Evolutionary conservation across 306 rosid genomes (phyloP).

Genomic region (Acacia melanoxylon): DNA sequence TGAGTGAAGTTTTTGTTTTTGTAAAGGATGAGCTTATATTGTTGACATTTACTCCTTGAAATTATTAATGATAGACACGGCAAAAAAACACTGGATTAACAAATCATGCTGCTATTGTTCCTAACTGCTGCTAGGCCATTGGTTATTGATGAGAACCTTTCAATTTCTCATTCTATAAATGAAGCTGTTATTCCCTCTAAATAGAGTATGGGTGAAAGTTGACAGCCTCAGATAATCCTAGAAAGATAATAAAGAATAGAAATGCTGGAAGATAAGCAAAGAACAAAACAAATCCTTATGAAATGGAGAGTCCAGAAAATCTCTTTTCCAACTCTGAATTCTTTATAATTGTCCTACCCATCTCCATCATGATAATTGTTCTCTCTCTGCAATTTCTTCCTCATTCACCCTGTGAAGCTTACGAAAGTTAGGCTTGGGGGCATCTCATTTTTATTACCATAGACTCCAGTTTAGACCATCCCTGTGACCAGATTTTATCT

Average conservation of each 20-base stretch:
- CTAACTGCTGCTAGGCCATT: constrained; percentile 19
- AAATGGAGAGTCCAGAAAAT: not conserved
- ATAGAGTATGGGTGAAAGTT: not conserved
- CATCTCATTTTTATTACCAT: not conserved
- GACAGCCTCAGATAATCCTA: not conserved
- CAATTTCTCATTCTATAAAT: not conserved
- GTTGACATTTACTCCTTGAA: constrained; percentile 28
- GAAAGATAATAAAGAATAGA: not conserved
- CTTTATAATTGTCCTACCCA: not conserved
- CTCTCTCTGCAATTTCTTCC: not conserved
- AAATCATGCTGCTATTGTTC: constrained; percentile 17
- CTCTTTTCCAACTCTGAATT: not conserved
- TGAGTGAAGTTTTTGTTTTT: not conserved
- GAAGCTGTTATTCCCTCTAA: not conserved
- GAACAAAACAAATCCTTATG: not conserved
- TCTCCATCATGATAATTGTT: not conserved
- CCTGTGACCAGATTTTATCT: not conserved
- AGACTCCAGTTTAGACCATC: not conserved
- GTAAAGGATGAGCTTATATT: not conserved
- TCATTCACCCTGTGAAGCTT: not conserved
- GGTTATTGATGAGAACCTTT: not conserved
- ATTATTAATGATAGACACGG: constrained; percentile 16
- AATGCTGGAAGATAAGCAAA: not conserved
- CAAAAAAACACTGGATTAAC: constrained; percentile 15
- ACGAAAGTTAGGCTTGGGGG: not conserved